Conservation (phyloP, 2,329 filamentous ascomycete genomes). For the Sporothrix pseudoabietina region DNA sequence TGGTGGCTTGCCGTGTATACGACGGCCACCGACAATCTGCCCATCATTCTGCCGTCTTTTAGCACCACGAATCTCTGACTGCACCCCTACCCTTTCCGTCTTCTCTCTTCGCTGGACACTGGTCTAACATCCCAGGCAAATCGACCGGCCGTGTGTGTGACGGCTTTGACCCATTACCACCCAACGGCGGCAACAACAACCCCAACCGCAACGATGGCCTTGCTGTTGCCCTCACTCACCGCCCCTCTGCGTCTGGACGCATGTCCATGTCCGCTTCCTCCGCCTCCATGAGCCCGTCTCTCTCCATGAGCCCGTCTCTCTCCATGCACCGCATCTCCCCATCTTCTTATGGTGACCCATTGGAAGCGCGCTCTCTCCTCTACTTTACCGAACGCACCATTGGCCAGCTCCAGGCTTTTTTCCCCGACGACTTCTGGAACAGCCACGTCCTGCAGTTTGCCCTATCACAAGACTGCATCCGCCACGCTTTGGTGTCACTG, state of each 20-base stretch:
- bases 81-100: too few species aligned
- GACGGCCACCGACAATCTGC: neutral
- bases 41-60: neutral
- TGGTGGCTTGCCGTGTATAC: neutral
- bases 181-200: neutral
- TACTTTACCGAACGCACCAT: conserved; percentile 31
- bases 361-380: conserved; percentile 30
- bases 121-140: conserved; percentile 12
- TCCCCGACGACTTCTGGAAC: conserved; percentile 32
- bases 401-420: conserved; percentile 29
- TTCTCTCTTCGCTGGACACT: neutral
- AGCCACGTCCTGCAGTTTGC: conserved; percentile 32
- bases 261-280: conserved; percentile 11
- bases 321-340: conserved; percentile 13
- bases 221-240: neutral
- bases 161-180: conserved; percentile 15
- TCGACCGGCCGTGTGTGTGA: conserved; percentile 29
- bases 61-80: neutral
- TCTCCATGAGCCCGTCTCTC: conserved; percentile 14
- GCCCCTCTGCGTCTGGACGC: neutral
- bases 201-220: neutral
- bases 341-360: conserved; percentile 18
- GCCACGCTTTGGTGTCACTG: conserved; percentile 29
- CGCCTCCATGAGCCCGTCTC: neutral
- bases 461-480: conserved; percentile 30